These are phyloP conservation scores for Solanum sejunctum DNA, from an alignment of 257 asterid species.

Conservation along the genomic window DNA sequence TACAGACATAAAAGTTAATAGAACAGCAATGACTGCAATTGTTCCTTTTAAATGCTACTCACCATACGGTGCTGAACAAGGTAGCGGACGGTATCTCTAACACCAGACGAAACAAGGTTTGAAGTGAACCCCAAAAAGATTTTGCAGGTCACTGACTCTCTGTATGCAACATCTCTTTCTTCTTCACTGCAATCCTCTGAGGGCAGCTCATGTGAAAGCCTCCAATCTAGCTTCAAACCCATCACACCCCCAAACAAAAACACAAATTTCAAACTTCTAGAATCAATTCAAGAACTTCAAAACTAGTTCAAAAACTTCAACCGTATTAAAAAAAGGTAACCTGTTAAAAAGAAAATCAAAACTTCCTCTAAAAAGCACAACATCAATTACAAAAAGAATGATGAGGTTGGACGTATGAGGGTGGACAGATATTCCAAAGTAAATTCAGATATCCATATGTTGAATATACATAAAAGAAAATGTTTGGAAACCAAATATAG, in stretches of 20 bases:
- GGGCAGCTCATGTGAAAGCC: slow-evolving; percentile 70
- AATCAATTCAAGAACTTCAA: not conserved
- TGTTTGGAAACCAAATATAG: too few species aligned
- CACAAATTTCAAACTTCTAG: not conserved
- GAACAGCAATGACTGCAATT: not conserved
- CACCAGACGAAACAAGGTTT: slow-evolving; percentile 82
- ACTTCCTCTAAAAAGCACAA: not conserved
- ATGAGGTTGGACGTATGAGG: not conserved
- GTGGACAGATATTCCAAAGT: not conserved
- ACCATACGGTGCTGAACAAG: slow-evolving; percentile 82
- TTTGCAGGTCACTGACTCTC: slow-evolving; percentile 70
- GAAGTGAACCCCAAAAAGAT: slow-evolving; percentile 90
- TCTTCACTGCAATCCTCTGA: slow-evolving; percentile 57
- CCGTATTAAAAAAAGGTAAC: not conserved
- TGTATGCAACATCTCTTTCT: slow-evolving; percentile 41
- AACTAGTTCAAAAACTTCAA: not conserved
- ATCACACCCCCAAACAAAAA: slow-evolving; percentile 1
- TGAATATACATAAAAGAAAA: too few species aligned
- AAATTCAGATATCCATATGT: not conserved
- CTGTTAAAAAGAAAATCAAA: not conserved
- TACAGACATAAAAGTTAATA: not conserved
- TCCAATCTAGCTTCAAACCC: slow-evolving; percentile 83
- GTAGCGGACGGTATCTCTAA: slow-evolving; percentile 68
- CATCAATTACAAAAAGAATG: not conserved
- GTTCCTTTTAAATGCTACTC: slow-evolving; percentile 20